Evolutionary conservation across 2,329 filamentous ascomycete genomes (phyloP).

Genomic region (Trichoderma simmonsii): DNA sequence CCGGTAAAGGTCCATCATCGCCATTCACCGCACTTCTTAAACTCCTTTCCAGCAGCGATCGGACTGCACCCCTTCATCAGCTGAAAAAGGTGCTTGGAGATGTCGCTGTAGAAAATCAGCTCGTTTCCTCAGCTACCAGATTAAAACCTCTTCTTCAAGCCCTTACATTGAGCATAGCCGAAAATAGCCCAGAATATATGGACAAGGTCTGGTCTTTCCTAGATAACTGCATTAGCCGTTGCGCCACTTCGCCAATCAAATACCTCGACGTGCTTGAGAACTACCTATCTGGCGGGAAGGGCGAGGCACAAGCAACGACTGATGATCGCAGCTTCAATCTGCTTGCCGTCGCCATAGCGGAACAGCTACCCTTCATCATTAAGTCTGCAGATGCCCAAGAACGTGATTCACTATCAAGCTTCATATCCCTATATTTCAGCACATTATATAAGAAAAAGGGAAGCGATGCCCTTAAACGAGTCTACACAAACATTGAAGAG

Average conservation of each 20-base stretch:
- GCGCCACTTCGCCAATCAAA: constrained; percentile 73
- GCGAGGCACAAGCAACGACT: constrained; percentile 25
- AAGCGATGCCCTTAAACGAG: constrained; percentile 22
- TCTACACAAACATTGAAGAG: constrained; percentile 34
- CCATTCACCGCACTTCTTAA: constrained; percentile 70
- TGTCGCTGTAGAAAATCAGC: constrained; percentile 62
- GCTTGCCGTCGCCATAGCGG: constrained; percentile 65
- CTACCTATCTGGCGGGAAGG: constrained; percentile 29
- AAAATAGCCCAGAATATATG: constrained; percentile 28
- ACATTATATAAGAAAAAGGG: constrained; percentile 52
- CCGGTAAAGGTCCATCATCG: constrained; percentile 44
- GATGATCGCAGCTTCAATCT: constrained; percentile 48
- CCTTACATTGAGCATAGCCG: constrained; percentile 26
- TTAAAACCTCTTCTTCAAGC: constrained; percentile 46
- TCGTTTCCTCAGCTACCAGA: constrained; percentile 54
- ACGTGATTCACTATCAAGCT: constrained; percentile 49
- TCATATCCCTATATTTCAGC: constrained; percentile 58
- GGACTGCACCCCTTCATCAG: constrained; percentile 37
- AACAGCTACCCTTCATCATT: constrained; percentile 72
- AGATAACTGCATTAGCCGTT: constrained; percentile 77
- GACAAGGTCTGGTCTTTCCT: constrained; percentile 64
- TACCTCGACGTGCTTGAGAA: constrained; percentile 71
- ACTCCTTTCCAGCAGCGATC: constrained; percentile 33
- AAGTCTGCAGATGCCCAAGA: constrained; percentile 46
- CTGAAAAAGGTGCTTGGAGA: constrained; percentile 56